These are phyloP conservation scores for Termitomyces sp. DNA, from an alignment of 768 basidiomycete species.

Conservation along the genomic window DNA sequence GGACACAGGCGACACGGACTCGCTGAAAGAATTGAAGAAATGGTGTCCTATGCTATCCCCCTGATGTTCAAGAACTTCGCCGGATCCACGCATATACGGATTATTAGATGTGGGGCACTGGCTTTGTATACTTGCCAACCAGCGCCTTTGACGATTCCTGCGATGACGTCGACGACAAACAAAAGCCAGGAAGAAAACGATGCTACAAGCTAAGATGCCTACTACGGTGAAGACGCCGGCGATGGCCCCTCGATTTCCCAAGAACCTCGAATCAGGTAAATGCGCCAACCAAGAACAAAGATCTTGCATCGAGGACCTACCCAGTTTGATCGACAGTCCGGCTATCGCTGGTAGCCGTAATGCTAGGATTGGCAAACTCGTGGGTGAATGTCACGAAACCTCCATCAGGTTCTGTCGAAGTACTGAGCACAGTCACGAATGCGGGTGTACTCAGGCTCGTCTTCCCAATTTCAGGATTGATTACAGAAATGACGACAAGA, in stretches of 20 bases:
- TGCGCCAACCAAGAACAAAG: background rate
- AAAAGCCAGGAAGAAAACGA: conserved; percentile 40
- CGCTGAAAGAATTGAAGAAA: conserved; percentile 1
- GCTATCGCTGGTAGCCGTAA: conserved; percentile 17
- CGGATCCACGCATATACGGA: conserved; percentile 16
- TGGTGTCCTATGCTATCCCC: background rate
- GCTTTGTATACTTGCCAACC: conserved; percentile 30
- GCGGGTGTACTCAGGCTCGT: conserved; percentile 36
- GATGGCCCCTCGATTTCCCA: conserved; percentile 62
- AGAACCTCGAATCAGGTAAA: conserved; percentile 37
- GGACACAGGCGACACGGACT: background rate
- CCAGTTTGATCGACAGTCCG: conserved; percentile 15
- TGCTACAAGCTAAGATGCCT: conserved; percentile 46
- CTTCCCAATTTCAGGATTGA: conserved; percentile 28
- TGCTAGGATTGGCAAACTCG: conserved; percentile 46
- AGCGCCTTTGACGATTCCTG: conserved; percentile 26
- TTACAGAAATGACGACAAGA: conserved; percentile 36
- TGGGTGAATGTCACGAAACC: conserved; percentile 43
- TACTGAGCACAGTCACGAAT: conserved; percentile 38
- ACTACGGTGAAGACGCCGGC: conserved; percentile 70
- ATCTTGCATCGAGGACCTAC: conserved; percentile 10
- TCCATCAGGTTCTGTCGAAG: conserved; percentile 41
- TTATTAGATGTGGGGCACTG: conserved; percentile 28
- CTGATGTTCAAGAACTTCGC: conserved; percentile 1
- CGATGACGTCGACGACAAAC: conserved; percentile 37